Evolutionary conservation across 441 rosid genomes (phyloP).

Genomic region (Viola pubescens): DNA sequence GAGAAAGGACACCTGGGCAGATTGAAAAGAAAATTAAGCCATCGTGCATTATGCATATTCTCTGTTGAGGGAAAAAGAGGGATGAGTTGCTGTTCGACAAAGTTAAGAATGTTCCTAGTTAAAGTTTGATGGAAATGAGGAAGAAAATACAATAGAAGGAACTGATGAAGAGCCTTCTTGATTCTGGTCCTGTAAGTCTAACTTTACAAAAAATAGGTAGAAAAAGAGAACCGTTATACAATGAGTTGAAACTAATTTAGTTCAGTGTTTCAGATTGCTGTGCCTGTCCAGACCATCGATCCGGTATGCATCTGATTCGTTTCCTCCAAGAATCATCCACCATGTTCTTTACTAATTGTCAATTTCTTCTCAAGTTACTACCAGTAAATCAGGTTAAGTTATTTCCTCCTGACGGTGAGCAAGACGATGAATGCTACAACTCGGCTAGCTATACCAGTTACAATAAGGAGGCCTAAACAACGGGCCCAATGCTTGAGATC

Average conservation of each 20-base stretch:
- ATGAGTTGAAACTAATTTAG: background rate
- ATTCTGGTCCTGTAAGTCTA: no score
- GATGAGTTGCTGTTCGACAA: no score
- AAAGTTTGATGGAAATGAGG: no score
- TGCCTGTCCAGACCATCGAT: background rate
- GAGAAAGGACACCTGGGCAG: no score
- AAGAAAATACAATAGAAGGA: no score
- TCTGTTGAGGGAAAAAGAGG: no score
- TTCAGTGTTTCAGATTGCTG: background rate
- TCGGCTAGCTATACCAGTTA: slow-evolving; percentile 52
- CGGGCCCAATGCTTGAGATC: slow-evolving; percentile 56
- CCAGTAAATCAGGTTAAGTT: slow-evolving; percentile 8
- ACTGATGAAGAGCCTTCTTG: no score
- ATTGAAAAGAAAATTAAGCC: no score
- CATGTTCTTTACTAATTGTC: background rate
- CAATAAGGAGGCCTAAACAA: slow-evolving; percentile 39
- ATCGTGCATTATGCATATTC: no score
- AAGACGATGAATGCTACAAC: slow-evolving; percentile 49
- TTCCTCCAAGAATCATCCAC: background rate
- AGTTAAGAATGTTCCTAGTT: no score
- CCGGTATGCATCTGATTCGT: background rate
- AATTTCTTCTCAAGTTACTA: background rate
- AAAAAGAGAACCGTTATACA: background rate
- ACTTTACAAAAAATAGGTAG: background rate
- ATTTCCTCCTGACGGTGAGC: slow-evolving; percentile 58